Evolutionary conservation across 192 early-diverging fungal species (phyloP), one percentile per base, ranked within the genome.

Genomic region (Globomyces pollinis-pini): DNA sequence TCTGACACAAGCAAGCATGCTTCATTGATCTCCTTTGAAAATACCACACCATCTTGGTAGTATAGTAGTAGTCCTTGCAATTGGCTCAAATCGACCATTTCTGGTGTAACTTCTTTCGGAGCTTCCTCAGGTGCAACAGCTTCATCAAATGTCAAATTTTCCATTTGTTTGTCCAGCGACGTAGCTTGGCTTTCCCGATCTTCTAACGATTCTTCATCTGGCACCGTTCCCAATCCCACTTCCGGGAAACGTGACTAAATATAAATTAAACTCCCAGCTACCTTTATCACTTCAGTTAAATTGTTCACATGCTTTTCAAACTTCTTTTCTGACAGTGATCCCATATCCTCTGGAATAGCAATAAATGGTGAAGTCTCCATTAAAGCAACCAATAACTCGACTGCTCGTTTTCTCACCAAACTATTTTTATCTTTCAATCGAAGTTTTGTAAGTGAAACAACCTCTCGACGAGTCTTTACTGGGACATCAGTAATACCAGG

Each of bases 381-480:
- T 54, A 94, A 75, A 18, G 81, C 70, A 3, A 87, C 79, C 23
- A 99, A 64, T 0, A 89, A 78, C 57, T 90, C 90, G 45, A 98
- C 87, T 0, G 97, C 90, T 58, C 91, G 84, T 61, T 88, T 94
- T 30, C 97, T 84, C 1, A 97, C 91, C 42, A 76, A 81, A 56
- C 84, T 86, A 35, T 87, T 86, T 67, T 96, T 98, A 70, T 99
- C 97, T 34, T 90, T 81, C 23, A 98, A 71, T 30, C 91, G 77
- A 20, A 86, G 83, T 31, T 88, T 79, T 2, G 88, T 83, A 24
- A 94, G 62, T 12, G 75, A 62, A 1, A 88, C 71, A 9, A 96
- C 67, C 13, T 71, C 70, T 39, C 85, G 84, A 8, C 94, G 73
- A 11, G 56, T 61, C 7, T 62, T 63, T 11, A 84, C 15, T 11